phyloP scores from a whole-genome alignment of 805 yeast species.

The Cyberlindnera japonica region DNA sequence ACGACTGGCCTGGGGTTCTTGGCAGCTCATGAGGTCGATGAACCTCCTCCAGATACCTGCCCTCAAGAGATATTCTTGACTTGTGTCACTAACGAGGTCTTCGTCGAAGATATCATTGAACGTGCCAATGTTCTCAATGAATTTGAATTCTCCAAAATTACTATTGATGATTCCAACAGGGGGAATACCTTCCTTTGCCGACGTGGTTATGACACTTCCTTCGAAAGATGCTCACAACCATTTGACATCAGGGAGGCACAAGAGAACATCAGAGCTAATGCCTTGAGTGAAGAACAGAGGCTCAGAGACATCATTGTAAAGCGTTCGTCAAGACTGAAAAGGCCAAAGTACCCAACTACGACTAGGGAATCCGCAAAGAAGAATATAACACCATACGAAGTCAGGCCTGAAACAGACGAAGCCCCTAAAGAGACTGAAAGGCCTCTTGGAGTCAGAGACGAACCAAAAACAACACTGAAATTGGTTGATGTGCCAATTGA shows the following conservation, averaged over 20 bases:
- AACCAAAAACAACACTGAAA: too few species aligned
- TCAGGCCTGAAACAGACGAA: too few species aligned
- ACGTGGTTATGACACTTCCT: constrained; percentile 33
- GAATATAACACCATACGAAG: too few species aligned
- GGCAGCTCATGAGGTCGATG: constrained; percentile 38
- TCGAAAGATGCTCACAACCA: constrained; percentile 24
- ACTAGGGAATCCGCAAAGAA: neutral
- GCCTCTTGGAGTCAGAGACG: too few species aligned
- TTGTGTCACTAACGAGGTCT: constrained; percentile 43
- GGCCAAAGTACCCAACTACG: neutral
- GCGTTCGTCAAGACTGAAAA: constrained; percentile 8
- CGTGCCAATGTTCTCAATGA: constrained; percentile 43
- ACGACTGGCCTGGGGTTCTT: constrained; percentile 46
- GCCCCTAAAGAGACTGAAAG: too few species aligned
- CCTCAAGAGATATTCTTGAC: constrained; percentile 53
- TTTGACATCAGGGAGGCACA: constrained; percentile 24
- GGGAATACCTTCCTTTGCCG: constrained; percentile 31
- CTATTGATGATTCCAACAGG: constrained; percentile 34
- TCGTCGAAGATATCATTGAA: constrained; percentile 39
- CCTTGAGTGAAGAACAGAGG: constrained; percentile 25
- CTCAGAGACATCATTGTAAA: constrained; percentile 22
- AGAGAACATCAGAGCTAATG: constrained; percentile 22
- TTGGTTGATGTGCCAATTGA: too few species aligned
- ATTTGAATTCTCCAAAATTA: constrained; percentile 32
- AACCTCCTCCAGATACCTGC: constrained; percentile 25